phyloP scores from a whole-genome alignment of 192 early-diverging fungal genomes.

The Fimicolochytrium jonesii region DNA sequence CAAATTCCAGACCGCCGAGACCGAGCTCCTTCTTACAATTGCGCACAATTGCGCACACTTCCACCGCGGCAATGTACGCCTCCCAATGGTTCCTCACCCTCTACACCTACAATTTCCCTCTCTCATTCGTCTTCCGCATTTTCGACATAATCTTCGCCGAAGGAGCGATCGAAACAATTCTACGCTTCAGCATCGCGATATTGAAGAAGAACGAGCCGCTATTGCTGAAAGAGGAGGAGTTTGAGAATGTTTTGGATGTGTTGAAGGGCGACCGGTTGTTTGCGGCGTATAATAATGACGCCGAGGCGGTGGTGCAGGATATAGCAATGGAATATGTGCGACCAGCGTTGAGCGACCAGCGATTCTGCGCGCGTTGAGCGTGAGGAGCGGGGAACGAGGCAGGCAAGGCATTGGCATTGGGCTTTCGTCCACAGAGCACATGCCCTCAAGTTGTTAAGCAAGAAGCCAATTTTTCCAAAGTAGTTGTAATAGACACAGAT shows the following conservation, averaged over 20 bases:
- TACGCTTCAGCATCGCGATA: slow-evolving; percentile 78
- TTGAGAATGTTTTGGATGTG: slow-evolving; percentile 78
- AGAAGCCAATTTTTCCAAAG: too few species aligned
- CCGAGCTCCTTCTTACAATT: too few species aligned
- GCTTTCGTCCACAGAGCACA: too few species aligned
- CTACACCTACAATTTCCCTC: slow-evolving; percentile 81
- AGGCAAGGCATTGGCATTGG: too few species aligned
- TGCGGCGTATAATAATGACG: slow-evolving; percentile 31
- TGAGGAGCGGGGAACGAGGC: too few species aligned
- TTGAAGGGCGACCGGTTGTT: slow-evolving; percentile 56
- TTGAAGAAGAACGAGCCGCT: slow-evolving; percentile 72
- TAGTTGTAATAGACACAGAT: too few species aligned
- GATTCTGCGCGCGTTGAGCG: too few species aligned
- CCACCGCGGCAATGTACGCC: slow-evolving; percentile 85
- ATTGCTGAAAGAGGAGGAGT: slow-evolving; percentile 66
- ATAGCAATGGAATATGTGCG: too few species aligned
- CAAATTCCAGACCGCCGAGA: too few species aligned
- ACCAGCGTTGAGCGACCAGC: too few species aligned
- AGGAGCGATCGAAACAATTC: slow-evolving; percentile 57
- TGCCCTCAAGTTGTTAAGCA: too few species aligned
- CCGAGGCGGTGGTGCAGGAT: slow-evolving; percentile 40
- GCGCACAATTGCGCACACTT: too few species aligned
- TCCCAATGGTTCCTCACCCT: slow-evolving; percentile 98
- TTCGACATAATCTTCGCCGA: slow-evolving; percentile 92
- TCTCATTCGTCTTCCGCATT: slow-evolving; percentile 80